Base-by-base conservation (phyloP, 352 stramenopile species). In the Globisporangium apiculatum region DNA sequence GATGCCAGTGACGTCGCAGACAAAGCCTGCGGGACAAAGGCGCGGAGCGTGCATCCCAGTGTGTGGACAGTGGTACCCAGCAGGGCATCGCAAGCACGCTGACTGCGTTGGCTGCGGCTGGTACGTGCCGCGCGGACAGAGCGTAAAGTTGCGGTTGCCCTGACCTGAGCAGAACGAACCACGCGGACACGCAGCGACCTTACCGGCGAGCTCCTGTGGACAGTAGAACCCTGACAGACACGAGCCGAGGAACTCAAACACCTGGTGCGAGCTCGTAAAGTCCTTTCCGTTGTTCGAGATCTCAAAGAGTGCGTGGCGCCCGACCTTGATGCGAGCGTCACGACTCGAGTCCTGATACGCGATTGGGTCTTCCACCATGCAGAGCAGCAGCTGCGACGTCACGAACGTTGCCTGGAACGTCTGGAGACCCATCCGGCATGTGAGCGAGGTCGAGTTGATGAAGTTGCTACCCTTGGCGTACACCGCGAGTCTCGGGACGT, bases 241-340 rank as follows among this genome's bases (percentile, higher is more conserved):
- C 3, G 67, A 72, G 1, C 78, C 83, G 43, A 83, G 64, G 51
- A 89, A 83, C 52, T 97, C 70, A 69, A 98, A 79, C 57, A 64
- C 67, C 6, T 75, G 38, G 56, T 86, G 73, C 46, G 87, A 89
- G 10, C 65, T 85, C 14, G 91, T 96, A 60, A 95, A 98, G 64
- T 98, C 96, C n/a, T 84, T 67, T 31, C 86, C 93, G 71, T 99
- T 99, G 72, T 98, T 98, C 10, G 94, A 96, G 15, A 98, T 69
- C 60, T 96, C 81, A 40, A 99, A 78, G 17, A 94, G 81, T 5
- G 87, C 67, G 49, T 72, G 69, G 4, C 62, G 61, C 0, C 59
- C 65, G 8, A 18, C 52, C 3, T 41, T 50, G 7, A 49, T 45
- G 36, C 59, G 66, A 1, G 68, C 69, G 42, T 76, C 55, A 9